These are phyloP conservation scores for Penicillium crystallinum DNA, from an alignment of 495 filamentous ascomycete genomes.

Conservation along the genomic window DNA sequence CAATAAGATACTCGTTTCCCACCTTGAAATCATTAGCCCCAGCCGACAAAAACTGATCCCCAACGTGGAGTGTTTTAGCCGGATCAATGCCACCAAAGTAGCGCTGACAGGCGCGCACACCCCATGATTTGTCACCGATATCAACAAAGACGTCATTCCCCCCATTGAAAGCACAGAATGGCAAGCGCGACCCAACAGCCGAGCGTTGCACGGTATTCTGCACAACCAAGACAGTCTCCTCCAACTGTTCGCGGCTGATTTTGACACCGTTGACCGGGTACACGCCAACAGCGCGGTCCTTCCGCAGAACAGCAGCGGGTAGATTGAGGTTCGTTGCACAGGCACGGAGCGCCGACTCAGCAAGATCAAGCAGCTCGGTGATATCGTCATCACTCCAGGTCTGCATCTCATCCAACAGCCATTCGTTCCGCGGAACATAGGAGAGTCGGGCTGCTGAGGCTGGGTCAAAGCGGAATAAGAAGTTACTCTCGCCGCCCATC, in stretches of 20 bases:
- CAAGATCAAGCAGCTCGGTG: conserved; percentile 71
- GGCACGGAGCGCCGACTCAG: conserved; percentile 74
- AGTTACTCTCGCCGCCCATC: conserved; percentile 88
- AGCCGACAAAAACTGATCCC: conserved; percentile 93
- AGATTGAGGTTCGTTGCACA: conserved; percentile 72
- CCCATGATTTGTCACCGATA: conserved; percentile 96
- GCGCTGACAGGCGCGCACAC: conserved; percentile 84
- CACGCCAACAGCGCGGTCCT: conserved; percentile 91
- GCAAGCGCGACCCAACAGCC: conserved; percentile 60
- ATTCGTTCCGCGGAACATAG: conserved; percentile 62
- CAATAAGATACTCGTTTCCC: background rate
- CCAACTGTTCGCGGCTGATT: conserved; percentile 81
- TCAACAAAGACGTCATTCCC: conserved; percentile 98
- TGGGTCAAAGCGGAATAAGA: conserved; percentile 69
- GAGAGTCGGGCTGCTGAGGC: conserved; percentile 33
- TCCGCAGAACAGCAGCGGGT: conserved; percentile 72
- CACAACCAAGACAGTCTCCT: conserved; percentile 91
- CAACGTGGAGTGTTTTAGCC: conserved; percentile 71
- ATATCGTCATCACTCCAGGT: conserved; percentile 80
- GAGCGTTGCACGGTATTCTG: conserved; percentile 88
- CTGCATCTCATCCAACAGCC: conserved; percentile 84
- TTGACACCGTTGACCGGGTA: conserved; percentile 54
- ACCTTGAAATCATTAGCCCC: conserved; percentile 97
- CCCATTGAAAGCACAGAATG: conserved; percentile 98
- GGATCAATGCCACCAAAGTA: conserved; percentile 76